Conservation (phyloP, 768 basidiomycete genomes). For the Suillus subalutaceus region DNA sequence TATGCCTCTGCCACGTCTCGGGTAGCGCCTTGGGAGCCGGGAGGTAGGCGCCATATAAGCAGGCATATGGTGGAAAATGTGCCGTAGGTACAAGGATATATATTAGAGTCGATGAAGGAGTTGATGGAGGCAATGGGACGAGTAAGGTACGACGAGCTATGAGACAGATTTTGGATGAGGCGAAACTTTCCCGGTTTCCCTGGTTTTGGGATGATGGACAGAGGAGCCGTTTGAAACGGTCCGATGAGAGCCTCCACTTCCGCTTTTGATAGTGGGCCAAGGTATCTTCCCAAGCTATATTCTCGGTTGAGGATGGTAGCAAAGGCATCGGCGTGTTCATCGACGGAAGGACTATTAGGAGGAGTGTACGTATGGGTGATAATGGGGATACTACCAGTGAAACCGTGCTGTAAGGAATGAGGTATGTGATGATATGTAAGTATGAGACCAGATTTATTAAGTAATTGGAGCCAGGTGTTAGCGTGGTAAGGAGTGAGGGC, state of each 20-base stretch:
- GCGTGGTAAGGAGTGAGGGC: conserved; percentile 4
- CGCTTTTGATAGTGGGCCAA: fast-evolving
- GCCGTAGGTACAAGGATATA: too few species aligned
- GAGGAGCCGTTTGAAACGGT: conserved; percentile 19
- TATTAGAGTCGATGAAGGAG: too few species aligned
- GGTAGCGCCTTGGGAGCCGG: too few species aligned
- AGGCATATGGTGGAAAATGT: background rate
- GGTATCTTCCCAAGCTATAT: background rate
- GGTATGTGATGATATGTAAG: background rate
- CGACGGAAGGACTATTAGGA: background rate
- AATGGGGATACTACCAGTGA: background rate
- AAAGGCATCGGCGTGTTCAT: background rate
- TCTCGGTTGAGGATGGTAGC: background rate
- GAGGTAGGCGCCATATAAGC: too few species aligned
- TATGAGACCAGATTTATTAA: background rate
- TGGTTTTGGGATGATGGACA: conserved; percentile 38
- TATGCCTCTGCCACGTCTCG: too few species aligned
- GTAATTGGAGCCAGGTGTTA: background rate
- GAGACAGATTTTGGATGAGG: conserved; percentile 40
- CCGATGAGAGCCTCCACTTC: conserved; percentile 18
- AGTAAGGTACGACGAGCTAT: background rate
- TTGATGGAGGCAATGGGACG: too few species aligned
- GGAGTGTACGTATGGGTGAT: too few species aligned
- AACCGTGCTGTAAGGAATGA: background rate
- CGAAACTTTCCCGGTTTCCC: conserved; percentile 35